Conservation (phyloP, 1,284 basidiomycete species). For the Puccinia sorghi region DNA sequence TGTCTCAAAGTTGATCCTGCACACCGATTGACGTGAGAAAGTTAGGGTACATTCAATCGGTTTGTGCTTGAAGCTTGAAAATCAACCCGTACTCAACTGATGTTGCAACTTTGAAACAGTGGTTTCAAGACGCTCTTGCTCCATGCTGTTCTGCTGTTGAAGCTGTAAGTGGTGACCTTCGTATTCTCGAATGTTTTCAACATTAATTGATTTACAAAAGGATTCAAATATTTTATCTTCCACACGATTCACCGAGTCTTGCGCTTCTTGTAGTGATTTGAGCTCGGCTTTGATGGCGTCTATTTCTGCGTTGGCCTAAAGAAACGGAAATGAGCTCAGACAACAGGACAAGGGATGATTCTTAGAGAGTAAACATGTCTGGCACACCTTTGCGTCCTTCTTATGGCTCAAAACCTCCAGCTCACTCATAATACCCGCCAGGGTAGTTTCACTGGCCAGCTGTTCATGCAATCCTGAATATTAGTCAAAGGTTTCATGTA, state of each 20-base stretch:
- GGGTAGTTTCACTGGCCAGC: constrained; percentile 66
- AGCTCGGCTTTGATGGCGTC: constrained; percentile 65
- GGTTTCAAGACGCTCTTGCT: constrained; percentile 76
- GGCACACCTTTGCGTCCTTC: constrained; percentile 67
- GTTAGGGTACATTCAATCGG: neutral
- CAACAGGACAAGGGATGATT: neutral
- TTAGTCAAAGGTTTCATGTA: constrained; percentile 9
- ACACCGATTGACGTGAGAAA: constrained; percentile 1
- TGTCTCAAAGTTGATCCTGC: constrained; percentile 46
- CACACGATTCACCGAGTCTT: constrained; percentile 69
- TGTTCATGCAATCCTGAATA: constrained; percentile 56
- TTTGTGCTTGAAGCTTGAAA: neutral
- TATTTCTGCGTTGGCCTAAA: constrained; percentile 54
- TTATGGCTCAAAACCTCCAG: constrained; percentile 66
- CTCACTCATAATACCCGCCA: constrained; percentile 74
- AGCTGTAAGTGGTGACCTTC: constrained; percentile 87
- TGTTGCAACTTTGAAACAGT: constrained; percentile 84
- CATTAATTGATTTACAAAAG: constrained; percentile 81
- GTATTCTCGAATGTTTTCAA: constrained; percentile 85
- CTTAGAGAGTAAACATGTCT: neutral
- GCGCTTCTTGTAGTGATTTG: constrained; percentile 61
- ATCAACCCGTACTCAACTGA: constrained; percentile 64
- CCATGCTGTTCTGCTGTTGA: constrained; percentile 81
- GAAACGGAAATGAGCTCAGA: neutral
- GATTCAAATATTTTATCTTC: constrained; percentile 77